These are phyloP conservation scores for Fusarium succisae DNA, from an alignment of 2,329 filamentous ascomycete genomes.

Conservation along the genomic window DNA sequence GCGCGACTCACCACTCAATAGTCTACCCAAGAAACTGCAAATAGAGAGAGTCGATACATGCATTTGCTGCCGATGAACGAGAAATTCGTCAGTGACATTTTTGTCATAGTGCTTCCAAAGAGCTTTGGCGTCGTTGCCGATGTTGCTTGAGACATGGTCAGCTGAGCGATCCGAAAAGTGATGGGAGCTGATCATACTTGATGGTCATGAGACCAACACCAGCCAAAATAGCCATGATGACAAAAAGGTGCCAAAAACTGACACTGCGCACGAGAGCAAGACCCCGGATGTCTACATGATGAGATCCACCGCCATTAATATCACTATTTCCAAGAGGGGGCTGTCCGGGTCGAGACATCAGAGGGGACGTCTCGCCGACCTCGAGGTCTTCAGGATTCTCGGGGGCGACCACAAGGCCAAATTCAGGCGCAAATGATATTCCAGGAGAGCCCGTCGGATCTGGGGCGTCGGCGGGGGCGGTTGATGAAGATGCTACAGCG, in stretches of 20 bases:
- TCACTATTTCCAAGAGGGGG: conserved; percentile 65
- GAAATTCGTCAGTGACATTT: conserved; percentile 75
- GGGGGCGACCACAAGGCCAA: conserved; percentile 40
- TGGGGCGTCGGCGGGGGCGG: conserved; percentile 15
- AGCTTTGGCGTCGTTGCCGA: conserved; percentile 88
- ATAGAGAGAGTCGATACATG: conserved; percentile 96
- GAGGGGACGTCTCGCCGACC: conserved; percentile 80
- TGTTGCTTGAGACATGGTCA: conserved; percentile 71
- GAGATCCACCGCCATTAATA: conserved; percentile 78
- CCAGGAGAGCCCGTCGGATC: conserved; percentile 37
- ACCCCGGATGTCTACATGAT: conserved; percentile 91
- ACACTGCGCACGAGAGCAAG: conserved; percentile 73
- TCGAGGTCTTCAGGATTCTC: conserved; percentile 51
- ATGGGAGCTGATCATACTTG: conserved; percentile 70
- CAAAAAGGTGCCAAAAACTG: conserved; percentile 92
- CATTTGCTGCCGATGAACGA: conserved; percentile 84
- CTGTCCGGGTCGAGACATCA: conserved; percentile 72
- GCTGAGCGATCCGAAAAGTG: conserved; percentile 1
- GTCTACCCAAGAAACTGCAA: conserved; percentile 83
- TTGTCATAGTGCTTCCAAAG: conserved; percentile 89
- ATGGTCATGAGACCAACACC: conserved; percentile 98
- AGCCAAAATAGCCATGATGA: conserved; percentile 87
- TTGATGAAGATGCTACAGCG: conserved; percentile 31
- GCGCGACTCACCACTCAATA: conserved; percentile 71
- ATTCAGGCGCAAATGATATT: conserved; percentile 41